phyloP scores from a whole-genome alignment of 352 stramenopile species.

The Lagenidium giganteum region DNA sequence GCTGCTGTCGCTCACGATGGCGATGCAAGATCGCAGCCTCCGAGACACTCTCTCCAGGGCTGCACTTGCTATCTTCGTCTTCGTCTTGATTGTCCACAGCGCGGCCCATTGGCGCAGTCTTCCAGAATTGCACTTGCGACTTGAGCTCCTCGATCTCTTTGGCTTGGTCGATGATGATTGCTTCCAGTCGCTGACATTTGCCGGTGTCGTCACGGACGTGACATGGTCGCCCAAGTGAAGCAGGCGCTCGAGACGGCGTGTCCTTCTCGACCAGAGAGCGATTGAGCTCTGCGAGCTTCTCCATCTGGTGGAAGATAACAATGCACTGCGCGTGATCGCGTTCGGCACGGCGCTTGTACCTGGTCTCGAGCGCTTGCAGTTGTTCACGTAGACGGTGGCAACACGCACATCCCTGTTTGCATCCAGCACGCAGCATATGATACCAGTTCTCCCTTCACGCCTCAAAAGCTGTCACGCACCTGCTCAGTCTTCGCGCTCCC shows the following conservation, averaged over 20 bases:
- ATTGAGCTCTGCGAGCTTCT: conserved; percentile 36
- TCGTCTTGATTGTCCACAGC: no score
- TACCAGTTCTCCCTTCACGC: no score
- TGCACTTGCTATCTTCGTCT: conserved; percentile 3
- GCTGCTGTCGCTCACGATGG: not conserved
- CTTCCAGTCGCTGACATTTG: conserved; percentile 20
- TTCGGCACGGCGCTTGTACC: conserved; percentile 18
- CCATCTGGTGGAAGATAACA: conserved; percentile 39
- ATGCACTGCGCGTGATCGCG: conserved; percentile 31
- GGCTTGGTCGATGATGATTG: conserved; percentile 32
- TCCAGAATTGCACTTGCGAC: not conserved
- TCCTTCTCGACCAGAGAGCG: conserved; percentile 6
- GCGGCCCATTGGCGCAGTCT: no score
- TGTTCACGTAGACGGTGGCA: conserved; percentile 15
- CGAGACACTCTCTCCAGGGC: no score
- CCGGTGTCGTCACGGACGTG: not conserved
- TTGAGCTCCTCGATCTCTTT: conserved; percentile 24
- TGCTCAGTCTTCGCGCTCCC: no score
- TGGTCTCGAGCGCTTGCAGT: conserved; percentile 8
- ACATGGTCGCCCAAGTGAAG: not conserved
- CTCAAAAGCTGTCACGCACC: no score
- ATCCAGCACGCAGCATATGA: no score
- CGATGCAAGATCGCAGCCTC: no score
- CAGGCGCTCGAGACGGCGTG: not conserved
- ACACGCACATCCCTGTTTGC: no score